These are phyloP conservation scores for Alternaria sp. DNA, from an alignment of 2,329 filamentous ascomycete genomes.

Conservation along the genomic window DNA sequence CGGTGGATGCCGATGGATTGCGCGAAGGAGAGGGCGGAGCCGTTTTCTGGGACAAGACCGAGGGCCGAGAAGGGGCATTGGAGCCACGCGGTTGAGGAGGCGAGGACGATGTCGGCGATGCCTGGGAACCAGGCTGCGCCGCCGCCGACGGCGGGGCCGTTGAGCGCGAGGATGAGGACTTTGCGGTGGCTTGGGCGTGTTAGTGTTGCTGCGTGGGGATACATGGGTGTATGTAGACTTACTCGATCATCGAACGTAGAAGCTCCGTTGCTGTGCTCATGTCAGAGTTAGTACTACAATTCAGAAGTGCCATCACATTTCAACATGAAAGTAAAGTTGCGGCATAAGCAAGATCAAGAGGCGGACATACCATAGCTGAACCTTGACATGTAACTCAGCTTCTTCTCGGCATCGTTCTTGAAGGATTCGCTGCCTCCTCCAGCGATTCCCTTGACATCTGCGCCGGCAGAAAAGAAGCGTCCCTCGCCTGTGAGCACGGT, in stretches of 20 bases:
- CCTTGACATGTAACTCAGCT: slow-evolving; percentile 31
- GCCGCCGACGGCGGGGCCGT: slow-evolving; percentile 58
- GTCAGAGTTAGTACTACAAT: not conserved
- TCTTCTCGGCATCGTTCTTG: slow-evolving; percentile 43
- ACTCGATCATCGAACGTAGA: not conserved
- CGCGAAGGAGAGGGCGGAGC: slow-evolving; percentile 54
- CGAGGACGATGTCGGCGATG: slow-evolving; percentile 57
- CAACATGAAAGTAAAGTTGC: not conserved
- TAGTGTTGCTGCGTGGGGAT: slow-evolving; percentile 5
- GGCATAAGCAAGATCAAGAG: not conserved
- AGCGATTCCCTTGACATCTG: slow-evolving; percentile 52
- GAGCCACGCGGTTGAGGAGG: slow-evolving; percentile 53
- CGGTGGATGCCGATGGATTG: slow-evolving; percentile 58
- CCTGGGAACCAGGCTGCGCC: slow-evolving; percentile 60
- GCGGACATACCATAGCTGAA: slow-evolving; percentile 39
- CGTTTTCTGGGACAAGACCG: slow-evolving; percentile 58
- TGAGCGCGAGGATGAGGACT: slow-evolving; percentile 58
- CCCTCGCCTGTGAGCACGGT: slow-evolving; percentile 60
- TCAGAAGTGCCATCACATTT: not conserved
- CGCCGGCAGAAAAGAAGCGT: slow-evolving; percentile 58
- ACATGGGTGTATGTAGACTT: not conserved
- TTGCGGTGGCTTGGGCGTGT: slow-evolving; percentile 49
- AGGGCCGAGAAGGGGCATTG: slow-evolving; percentile 58
- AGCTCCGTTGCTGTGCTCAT: not conserved
- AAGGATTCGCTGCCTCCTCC: not conserved